phyloP scores from a whole-genome alignment of 805 yeast genomes.

The Cyberlindnera euphorbiae region DNA sequence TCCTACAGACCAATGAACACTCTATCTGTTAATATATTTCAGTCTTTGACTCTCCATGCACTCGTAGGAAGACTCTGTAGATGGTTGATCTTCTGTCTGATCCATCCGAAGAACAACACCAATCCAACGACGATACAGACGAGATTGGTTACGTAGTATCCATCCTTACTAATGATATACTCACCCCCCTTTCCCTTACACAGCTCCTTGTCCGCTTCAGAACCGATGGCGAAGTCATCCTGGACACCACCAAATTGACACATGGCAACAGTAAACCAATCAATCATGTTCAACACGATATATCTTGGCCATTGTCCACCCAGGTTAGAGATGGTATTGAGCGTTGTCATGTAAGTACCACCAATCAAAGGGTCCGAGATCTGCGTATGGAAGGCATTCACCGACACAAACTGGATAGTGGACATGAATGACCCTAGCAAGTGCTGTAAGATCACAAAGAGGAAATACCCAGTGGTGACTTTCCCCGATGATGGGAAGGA shows the following conservation, averaged over 20 bases:
- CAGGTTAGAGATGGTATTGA: conserved; percentile 85
- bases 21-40: not conserved
- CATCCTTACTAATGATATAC: conserved; percentile 59
- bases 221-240: conserved; percentile 14
- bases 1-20: conserved; percentile 7
- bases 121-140: conserved; percentile 69
- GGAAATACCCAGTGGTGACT: conserved; percentile 51
- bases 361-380: conserved; percentile 96
- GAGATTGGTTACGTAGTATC: conserved; percentile 75
- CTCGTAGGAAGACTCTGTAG: conserved; percentile 69
- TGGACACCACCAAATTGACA: conserved; percentile 40
- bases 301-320: conserved; percentile 98
- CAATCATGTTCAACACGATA: conserved; percentile 76
- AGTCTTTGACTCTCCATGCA: conserved; percentile 58
- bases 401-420: conserved; percentile 91
- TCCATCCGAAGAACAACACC: conserved; percentile 57
- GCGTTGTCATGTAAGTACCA: conserved; percentile 96
- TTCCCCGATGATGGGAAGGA: conserved; percentile 56
- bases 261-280: conserved; percentile 61
- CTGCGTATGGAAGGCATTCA: conserved; percentile 91
- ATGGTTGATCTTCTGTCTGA: conserved; percentile 53
- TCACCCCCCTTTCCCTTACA: conserved; percentile 55
- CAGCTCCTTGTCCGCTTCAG: conserved; percentile 37
- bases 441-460: conserved; percentile 77
- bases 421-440: conserved; percentile 86